Conservation (phyloP, 805 yeast species). For the Metschnikowia cerradonensis region DNA sequence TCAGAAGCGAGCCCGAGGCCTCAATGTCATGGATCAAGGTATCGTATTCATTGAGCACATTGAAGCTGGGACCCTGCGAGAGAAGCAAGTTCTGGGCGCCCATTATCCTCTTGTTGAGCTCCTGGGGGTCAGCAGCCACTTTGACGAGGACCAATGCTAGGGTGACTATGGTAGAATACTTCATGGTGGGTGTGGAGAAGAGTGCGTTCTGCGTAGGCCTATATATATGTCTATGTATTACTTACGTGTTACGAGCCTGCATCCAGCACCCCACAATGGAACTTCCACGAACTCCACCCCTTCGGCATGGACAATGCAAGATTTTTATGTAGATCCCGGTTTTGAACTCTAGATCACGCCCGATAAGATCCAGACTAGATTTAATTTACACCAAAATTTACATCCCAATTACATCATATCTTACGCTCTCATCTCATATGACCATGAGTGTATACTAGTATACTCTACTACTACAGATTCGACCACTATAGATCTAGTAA, state of each 20-base stretch:
- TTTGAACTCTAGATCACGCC: too few species aligned
- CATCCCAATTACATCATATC: too few species aligned
- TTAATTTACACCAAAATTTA: too few species aligned
- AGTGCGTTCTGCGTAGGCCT: background rate
- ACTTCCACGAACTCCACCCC: background rate
- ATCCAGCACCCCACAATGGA: background rate
- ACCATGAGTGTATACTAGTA: too few species aligned
- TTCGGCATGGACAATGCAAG: background rate
- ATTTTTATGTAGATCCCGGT: too few species aligned
- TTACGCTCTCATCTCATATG: too few species aligned
- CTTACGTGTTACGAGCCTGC: conserved; percentile 2
- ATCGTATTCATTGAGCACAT: conserved; percentile 15
- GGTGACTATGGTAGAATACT: background rate
- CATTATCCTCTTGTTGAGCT: conserved; percentile 7
- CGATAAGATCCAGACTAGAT: too few species aligned
- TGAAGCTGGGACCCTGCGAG: conserved; percentile 12
- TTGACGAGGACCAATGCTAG: background rate
- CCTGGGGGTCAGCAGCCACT: background rate
- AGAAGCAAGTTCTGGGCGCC: conserved; percentile 16
- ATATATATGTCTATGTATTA: background rate
- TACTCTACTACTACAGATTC: too few species aligned
- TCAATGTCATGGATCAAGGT: conserved; percentile 11
- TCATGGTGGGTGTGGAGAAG: background rate
- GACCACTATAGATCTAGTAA: too few species aligned
- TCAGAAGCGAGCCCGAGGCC: background rate